Conservation (phyloP, 352 stramenopile species). For the Pythium apleroticum region DNA sequence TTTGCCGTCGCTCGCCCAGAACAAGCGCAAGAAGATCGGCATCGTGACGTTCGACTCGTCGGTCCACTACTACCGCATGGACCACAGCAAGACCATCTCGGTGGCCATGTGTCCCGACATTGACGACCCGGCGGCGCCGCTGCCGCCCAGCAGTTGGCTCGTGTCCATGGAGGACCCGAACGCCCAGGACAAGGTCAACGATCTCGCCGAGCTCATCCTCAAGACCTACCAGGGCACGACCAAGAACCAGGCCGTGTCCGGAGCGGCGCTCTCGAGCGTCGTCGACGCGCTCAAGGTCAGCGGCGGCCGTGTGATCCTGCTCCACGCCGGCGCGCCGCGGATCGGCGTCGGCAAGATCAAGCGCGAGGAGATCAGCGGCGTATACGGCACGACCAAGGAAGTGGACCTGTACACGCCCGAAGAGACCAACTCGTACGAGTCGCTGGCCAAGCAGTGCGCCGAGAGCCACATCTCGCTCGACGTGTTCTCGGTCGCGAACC, state of each 20-base stretch:
- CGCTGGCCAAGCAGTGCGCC: slow-evolving; percentile 61
- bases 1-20: slow-evolving; percentile 69
- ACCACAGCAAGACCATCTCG: slow-evolving; percentile 63
- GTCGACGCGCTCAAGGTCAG: slow-evolving; percentile 63
- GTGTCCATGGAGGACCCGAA: slow-evolving; percentile 81
- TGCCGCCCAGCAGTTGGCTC: slow-evolving; percentile 77
- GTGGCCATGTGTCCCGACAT: slow-evolving; percentile 79
- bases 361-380: slow-evolving; percentile 74
- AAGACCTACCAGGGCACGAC: slow-evolving; percentile 66
- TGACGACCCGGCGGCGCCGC: slow-evolving; percentile 71
- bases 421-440: slow-evolving; percentile 68
- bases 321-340: slow-evolving; percentile 73
- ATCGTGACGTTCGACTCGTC: slow-evolving; percentile 85
- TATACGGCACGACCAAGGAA: slow-evolving; percentile 84
- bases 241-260: slow-evolving; percentile 79
- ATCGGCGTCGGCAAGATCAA: slow-evolving; percentile 77
- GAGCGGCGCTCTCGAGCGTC: slow-evolving; percentile 74
- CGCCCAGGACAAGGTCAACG: slow-evolving; percentile 64
- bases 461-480: slow-evolving; percentile 84
- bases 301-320: slow-evolving; percentile 70
- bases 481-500: slow-evolving; percentile 83
- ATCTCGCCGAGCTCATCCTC: slow-evolving; percentile 67
- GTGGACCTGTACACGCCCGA: slow-evolving; percentile 82
- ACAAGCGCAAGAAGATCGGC: slow-evolving; percentile 86
- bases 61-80: slow-evolving; percentile 87